Evolutionary conservation across 2,329 filamentous ascomycete species (phyloP).

Genomic region (Hypomyces perniciosus): DNA sequence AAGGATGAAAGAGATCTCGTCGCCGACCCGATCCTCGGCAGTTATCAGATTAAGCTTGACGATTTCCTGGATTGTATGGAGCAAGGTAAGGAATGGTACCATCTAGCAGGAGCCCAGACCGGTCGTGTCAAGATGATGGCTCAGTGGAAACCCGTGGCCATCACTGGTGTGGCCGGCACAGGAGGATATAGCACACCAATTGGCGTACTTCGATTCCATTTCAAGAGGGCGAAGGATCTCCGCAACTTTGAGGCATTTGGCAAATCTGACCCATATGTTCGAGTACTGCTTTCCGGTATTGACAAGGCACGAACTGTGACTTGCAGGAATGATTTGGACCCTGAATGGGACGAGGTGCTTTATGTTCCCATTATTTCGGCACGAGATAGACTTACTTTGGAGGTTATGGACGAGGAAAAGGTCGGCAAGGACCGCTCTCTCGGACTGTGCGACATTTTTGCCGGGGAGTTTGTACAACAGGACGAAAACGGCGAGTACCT

Average conservation of each 20-base stretch:
- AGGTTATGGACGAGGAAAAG: constrained; percentile 96
- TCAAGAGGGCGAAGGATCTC: constrained; percentile 73
- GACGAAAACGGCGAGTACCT: constrained; percentile 75
- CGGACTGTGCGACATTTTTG: constrained; percentile 70
- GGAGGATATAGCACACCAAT: constrained; percentile 90
- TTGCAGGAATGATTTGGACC: constrained; percentile 91
- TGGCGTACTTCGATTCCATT: constrained; percentile 91
- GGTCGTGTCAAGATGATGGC: constrained; percentile 86
- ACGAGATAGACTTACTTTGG: constrained; percentile 77
- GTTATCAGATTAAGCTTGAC: constrained; percentile 90
- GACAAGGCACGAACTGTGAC: constrained; percentile 91
- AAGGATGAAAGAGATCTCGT: constrained; percentile 90
- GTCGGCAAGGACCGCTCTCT: constrained; percentile 86
- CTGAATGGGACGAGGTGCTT: constrained; percentile 91
- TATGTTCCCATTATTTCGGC: constrained; percentile 85
- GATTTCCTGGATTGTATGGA: constrained; percentile 87
- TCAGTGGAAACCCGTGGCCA: constrained; percentile 90
- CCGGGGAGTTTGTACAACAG: constrained; percentile 72
- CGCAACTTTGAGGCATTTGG: constrained; percentile 92
- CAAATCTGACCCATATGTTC: constrained; percentile 92
- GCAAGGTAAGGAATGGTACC: constrained; percentile 96
- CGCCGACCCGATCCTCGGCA: constrained; percentile 78
- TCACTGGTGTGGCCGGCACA: constrained; percentile 73
- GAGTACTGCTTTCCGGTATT: constrained; percentile 82
- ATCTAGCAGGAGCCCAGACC: constrained; percentile 70